These are phyloP conservation scores for Pseudevernia furfuracea DNA, from an alignment of 495 filamentous ascomycete species.

Conservation along the genomic window DNA sequence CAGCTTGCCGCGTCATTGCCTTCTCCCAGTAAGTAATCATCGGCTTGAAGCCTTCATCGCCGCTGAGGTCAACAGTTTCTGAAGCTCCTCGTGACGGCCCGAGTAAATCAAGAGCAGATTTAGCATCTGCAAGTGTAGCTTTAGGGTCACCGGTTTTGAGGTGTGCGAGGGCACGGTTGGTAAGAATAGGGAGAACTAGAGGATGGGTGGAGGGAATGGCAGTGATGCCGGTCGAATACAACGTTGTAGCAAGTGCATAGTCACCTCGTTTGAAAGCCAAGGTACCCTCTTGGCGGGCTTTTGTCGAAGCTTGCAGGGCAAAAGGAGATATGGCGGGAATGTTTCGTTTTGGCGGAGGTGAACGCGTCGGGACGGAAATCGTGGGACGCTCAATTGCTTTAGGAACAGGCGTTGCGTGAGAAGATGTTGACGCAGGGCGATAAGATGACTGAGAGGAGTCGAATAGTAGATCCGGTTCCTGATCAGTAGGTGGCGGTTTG, in stretches of 20 bases:
- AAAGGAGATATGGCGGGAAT: constrained; percentile 61
- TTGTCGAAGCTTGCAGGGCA: constrained; percentile 62
- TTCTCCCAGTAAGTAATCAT: constrained; percentile 93
- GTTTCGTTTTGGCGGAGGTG: constrained; percentile 48
- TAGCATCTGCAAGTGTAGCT: constrained; percentile 72
- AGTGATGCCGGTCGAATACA: constrained; percentile 68
- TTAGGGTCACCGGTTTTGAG: constrained; percentile 88
- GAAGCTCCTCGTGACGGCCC: constrained; percentile 67
- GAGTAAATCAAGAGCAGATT: constrained; percentile 70
- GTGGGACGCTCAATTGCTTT: constrained; percentile 32
- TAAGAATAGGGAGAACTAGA: constrained; percentile 73
- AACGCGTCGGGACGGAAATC: constrained; percentile 33
- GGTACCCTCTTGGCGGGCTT: constrained; percentile 70
- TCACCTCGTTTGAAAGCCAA: constrained; percentile 91
- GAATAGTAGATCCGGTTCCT: constrained; percentile 51
- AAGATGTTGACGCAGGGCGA: constrained; percentile 35
- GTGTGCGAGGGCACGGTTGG: constrained; percentile 83
- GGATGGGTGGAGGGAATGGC: constrained; percentile 75
- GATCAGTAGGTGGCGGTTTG: constrained; percentile 35
- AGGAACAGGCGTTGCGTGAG: constrained; percentile 32
- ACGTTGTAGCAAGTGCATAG: constrained; percentile 73
- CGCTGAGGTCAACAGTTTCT: constrained; percentile 66
- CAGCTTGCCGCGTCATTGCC: constrained; percentile 86
- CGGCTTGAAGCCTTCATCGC: constrained; percentile 59
- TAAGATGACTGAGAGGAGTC: constrained; percentile 39